A percentile compares a stretch with the other conserved stretches of the same genome.
phyloP scores from a whole-genome alignment of 169 alveolate genomes.

The Cyclospora cayetanensis region DNA sequence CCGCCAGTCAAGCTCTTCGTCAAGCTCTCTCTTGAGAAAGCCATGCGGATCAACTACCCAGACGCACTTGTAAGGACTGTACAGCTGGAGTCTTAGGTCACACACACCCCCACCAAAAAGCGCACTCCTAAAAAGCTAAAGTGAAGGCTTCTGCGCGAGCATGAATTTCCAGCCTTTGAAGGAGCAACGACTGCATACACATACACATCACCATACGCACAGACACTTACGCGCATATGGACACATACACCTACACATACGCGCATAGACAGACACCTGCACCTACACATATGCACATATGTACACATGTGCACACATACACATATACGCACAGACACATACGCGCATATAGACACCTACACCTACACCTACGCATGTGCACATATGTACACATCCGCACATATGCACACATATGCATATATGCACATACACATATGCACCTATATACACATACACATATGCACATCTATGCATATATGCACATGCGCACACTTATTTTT shows the following conservation, averaged over 20 bases:
- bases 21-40: constrained; percentile 19
- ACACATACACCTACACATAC: neutral
- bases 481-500: neutral
- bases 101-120: no score
- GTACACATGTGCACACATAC: neutral
- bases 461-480: no score
- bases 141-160: no score
- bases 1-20: constrained; percentile 11
- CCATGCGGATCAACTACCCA: constrained; percentile 47
- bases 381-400: no score
- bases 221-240: neutral
- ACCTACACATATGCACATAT: neutral
- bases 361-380: no score
- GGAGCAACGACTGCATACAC: no score
- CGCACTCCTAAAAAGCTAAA: no score
- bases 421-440: neutral
- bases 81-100: neutral
- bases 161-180: no score
- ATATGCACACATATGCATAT: neutral
- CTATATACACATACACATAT: no score
- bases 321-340: no score
- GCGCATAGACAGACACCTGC: neutral
- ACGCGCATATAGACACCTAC: no score
- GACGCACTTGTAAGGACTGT: neutral
- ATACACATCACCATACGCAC: neutral